Conservation (phyloP, 768 basidiomycete species). For the Hirschioporus abietinus region DNA sequence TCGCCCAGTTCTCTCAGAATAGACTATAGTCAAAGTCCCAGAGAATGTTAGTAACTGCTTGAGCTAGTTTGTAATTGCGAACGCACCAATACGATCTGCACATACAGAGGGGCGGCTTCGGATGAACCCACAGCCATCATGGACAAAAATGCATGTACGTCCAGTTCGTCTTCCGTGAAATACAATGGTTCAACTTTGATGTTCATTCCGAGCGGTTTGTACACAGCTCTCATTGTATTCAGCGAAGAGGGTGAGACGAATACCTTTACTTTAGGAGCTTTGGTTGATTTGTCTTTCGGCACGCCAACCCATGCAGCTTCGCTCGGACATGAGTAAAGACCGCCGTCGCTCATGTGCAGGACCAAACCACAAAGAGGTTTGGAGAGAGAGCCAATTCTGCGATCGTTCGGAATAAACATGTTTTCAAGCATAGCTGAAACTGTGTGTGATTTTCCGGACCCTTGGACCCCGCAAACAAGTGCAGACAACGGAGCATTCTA, state of each 20-base stretch:
- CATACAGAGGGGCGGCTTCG: conserved; percentile 60
- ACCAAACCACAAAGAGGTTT: conserved; percentile 59
- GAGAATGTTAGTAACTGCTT: conserved; percentile 5
- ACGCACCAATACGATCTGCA: conserved; percentile 61
- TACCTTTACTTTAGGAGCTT: conserved; percentile 32
- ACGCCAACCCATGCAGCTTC: conserved; percentile 61
- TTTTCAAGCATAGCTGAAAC: conserved; percentile 64
- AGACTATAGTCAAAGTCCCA: conserved; percentile 32
- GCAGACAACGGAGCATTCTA: conserved; percentile 74
- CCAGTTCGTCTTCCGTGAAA: conserved; percentile 56
- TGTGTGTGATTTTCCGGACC: conserved; percentile 71
- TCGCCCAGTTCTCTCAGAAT: conserved; percentile 63
- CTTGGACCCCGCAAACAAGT: conserved; percentile 72
- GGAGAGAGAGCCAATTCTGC: conserved; percentile 43
- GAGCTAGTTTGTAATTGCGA: not conserved
- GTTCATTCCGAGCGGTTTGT: conserved; percentile 42
- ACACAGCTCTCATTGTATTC: conserved; percentile 54
- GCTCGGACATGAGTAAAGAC: conserved; percentile 47
- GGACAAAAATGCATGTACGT: conserved; percentile 62
- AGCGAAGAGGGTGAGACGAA: conserved; percentile 60
- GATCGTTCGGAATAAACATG: conserved; percentile 54
- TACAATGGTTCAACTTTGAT: conserved; percentile 50
- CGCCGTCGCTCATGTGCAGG: conserved; percentile 68
- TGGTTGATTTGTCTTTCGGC: conserved; percentile 14
- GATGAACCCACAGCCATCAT: conserved; percentile 70